These are phyloP conservation scores for Penicillium canariense DNA, from an alignment of 495 filamentous ascomycete species.

Conservation along the genomic window DNA sequence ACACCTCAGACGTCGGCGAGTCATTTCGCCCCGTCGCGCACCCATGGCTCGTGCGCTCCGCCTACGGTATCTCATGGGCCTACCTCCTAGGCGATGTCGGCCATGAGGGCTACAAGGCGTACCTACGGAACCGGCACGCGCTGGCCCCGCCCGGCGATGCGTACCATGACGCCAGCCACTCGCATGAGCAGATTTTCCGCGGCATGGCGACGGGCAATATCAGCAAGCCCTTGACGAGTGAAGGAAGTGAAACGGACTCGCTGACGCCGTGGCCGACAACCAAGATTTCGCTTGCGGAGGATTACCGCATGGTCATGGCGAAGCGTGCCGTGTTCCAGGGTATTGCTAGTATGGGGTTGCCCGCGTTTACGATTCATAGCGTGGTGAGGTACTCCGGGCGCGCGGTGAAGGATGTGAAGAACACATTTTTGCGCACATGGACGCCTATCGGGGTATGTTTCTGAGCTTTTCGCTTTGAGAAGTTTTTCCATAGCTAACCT, in stretches of 20 bases:
- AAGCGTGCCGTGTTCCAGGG: conserved; percentile 88
- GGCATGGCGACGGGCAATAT: conserved; percentile 45
- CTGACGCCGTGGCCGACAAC: conserved; percentile 34
- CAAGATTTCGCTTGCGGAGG: conserved; percentile 74
- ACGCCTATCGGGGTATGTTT: conserved; percentile 75
- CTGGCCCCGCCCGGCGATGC: conserved; percentile 39
- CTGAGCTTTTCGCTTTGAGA: neutral
- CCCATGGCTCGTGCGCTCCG: conserved; percentile 71
- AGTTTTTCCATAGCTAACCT: neutral
- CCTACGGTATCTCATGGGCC: conserved; percentile 89
- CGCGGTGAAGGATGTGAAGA: conserved; percentile 79
- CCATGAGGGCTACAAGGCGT: conserved; percentile 95
- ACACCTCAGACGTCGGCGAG: conserved; percentile 96
- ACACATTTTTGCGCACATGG: conserved; percentile 70
- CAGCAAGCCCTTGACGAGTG: conserved; percentile 14
- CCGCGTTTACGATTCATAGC: conserved; percentile 92
- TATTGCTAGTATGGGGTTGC: conserved; percentile 88
- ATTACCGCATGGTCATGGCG: conserved; percentile 87
- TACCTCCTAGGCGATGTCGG: conserved; percentile 89
- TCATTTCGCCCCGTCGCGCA: conserved; percentile 93
- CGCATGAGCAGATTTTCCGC: conserved; percentile 29
- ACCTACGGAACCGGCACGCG: conserved; percentile 70
- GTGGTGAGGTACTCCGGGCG: conserved; percentile 82
- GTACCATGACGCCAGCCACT: conserved; percentile 42
- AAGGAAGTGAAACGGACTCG: conserved; percentile 14